Evolutionary conservation across 1,284 basidiomycete genomes (phyloP).

Genomic region (Ganoderma lingzhi): DNA sequence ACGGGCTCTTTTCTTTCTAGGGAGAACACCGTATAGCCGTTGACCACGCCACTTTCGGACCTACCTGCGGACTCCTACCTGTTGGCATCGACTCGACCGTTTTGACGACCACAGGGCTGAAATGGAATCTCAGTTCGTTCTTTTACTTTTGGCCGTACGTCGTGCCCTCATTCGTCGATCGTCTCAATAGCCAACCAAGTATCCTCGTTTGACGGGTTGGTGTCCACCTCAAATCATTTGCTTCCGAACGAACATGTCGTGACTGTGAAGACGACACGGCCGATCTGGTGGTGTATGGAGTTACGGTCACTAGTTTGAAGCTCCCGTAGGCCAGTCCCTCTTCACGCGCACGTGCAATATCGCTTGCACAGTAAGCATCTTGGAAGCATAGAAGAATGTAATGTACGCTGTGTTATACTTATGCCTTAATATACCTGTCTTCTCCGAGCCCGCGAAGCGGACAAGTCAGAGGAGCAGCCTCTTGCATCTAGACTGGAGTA

Average conservation of each 20-base stretch:
- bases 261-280: constrained; percentile 78
- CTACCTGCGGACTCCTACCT: constrained; percentile 93
- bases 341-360: neutral
- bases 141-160: neutral
- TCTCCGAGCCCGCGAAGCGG: too few species aligned
- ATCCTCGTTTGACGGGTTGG: constrained; percentile 82
- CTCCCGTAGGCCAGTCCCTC: neutral
- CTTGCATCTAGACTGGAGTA: too few species aligned
- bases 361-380: neutral
- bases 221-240: constrained; percentile 95
- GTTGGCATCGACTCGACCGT: constrained; percentile 82
- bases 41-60: constrained; percentile 78
- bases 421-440: too few species aligned
- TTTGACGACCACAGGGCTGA: constrained; percentile 84
- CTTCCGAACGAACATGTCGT: constrained; percentile 68
- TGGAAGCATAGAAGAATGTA: neutral
- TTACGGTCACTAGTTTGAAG: constrained; percentile 29
- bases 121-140: constrained; percentile 87
- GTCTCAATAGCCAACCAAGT: constrained; percentile 54
- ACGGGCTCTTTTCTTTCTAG: constrained; percentile 46
- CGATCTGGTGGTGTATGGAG: constrained; percentile 82
- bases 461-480: too few species aligned
- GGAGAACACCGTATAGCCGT: constrained; percentile 84
- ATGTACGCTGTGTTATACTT: neutral
- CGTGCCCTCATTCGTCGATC: constrained; percentile 1